Conservation (phyloP, 106 monocot genomes). For the Acanthochlamys bracteata region DNA sequence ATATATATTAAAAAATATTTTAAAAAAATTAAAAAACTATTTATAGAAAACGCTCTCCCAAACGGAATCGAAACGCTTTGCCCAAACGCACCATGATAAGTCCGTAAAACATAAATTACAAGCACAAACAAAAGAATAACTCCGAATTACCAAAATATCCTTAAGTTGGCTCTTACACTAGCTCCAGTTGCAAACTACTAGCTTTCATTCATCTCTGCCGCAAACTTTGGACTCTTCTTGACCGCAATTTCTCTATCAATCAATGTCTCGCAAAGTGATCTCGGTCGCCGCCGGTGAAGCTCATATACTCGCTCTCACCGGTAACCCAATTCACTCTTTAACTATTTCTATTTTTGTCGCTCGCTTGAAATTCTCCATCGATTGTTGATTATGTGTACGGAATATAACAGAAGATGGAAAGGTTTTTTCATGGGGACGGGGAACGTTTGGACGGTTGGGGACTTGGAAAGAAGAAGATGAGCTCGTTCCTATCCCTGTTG, state of each 20-base stretch:
- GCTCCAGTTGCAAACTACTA: no score
- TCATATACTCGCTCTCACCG: constrained; percentile 69
- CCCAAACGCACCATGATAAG: no score
- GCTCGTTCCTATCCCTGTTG: constrained; percentile 37
- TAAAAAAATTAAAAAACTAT: no score
- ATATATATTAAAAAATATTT: no score
- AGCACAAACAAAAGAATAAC: no score
- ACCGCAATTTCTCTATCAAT: neutral
- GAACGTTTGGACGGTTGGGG: constrained; percentile 65
- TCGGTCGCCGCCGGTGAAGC: constrained; percentile 67
- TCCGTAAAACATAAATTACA: no score
- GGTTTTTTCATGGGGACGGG: constrained; percentile 79
- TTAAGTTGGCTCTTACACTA: no score
- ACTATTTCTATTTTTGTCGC: neutral
- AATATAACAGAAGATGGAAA: constrained; percentile 49
- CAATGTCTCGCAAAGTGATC: constrained; percentile 44
- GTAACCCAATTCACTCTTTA: constrained; percentile 12
- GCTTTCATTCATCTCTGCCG: no score
- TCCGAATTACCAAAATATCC: no score
- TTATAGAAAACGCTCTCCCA: no score
- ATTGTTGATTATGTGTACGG: neutral
- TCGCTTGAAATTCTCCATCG: neutral
- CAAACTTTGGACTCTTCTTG: no score
- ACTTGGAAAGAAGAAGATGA: constrained; percentile 57
- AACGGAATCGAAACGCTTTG: no score